Conservation (phyloP, 108 stramenopile species). For the Cyclotella kingstonii region DNA sequence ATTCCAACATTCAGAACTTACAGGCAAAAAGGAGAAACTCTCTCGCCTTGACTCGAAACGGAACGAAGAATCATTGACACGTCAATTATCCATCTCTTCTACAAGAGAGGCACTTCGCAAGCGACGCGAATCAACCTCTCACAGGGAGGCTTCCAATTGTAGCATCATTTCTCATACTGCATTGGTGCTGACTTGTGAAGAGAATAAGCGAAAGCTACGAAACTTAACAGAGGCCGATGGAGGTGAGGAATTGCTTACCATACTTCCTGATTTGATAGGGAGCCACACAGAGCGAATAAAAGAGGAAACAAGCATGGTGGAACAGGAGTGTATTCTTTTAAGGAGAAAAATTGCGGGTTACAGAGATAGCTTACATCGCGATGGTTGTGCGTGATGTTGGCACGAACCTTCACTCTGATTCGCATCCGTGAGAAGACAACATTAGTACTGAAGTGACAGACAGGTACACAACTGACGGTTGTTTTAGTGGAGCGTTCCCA, state of each 20-base stretch:
- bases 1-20: slow-evolving; percentile 47
- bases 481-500: too few relatives aligned
- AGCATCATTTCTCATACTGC: not conserved
- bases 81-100: slow-evolving; percentile 15
- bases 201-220: slow-evolving; percentile 25
- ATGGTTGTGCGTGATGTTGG: too few relatives aligned
- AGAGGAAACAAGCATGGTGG: slow-evolving; percentile 16
- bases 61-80: slow-evolving; percentile 12
- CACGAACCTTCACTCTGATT: too few relatives aligned
- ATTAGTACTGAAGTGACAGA: too few relatives aligned
- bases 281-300: slow-evolving; percentile 1
- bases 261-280: slow-evolving; percentile 14
- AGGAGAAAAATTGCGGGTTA: slow-evolving; percentile 36
- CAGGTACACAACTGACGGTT: too few relatives aligned
- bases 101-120: slow-evolving; percentile 32
- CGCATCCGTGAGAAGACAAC: too few relatives aligned
- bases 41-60: slow-evolving; percentile 33
- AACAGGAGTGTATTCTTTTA: slow-evolving; percentile 20
- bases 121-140: slow-evolving; percentile 16
- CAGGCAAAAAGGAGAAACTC: slow-evolving; percentile 35
- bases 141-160: not conserved
- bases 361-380: slow-evolving; percentile 11
- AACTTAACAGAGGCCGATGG: slow-evolving; percentile 13
- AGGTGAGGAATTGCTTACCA: slow-evolving; percentile 10
- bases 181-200: slow-evolving; percentile 1